Percentiles rank a stretch among this genome's conserved stretches.
phyloP scores from a whole-genome alignment of 441 rosid species.

The Aleurites moluccanus region DNA sequence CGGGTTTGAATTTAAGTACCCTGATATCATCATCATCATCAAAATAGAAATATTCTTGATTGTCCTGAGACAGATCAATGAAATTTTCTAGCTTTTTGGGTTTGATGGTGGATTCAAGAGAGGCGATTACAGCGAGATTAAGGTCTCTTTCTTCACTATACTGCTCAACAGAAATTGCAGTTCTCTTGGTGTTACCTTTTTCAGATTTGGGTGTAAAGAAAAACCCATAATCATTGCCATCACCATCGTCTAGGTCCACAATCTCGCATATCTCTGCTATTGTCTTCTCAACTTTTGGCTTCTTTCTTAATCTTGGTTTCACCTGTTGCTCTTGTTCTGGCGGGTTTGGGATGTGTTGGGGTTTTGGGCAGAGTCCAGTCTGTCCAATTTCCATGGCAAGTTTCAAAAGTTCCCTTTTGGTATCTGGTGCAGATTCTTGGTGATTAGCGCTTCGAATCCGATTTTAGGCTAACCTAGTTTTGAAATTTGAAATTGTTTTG shows the following conservation, averaged over 20 bases:
- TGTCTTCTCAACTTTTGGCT: slow-evolving; percentile 2
- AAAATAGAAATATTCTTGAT: neutral
- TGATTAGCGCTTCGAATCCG: neutral
- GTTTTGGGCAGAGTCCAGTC: neutral
- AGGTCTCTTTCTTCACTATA: slow-evolving; percentile 22
- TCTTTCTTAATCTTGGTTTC: neutral
- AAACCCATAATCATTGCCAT: slow-evolving; percentile 1
- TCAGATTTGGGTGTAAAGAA: slow-evolving; percentile 5
- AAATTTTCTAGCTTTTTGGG: neutral
- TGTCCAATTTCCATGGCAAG: slow-evolving; percentile 1
- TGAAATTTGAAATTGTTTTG: neutral
- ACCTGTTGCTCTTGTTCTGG: neutral
- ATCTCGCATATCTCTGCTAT: neutral
- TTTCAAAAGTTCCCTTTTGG: neutral
- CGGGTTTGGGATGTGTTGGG: neutral
- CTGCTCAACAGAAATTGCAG: slow-evolving; percentile 22
- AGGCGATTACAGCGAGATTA: slow-evolving; percentile 14
- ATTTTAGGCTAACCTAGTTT: neutral
- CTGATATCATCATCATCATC: slow-evolving; percentile 12
- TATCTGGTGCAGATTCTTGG: too few relatives aligned
- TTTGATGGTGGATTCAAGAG: slow-evolving; percentile 1
- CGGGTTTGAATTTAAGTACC: slow-evolving; percentile 12
- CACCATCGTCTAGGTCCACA: slow-evolving; percentile 19
- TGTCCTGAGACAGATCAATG: slow-evolving; percentile 6
- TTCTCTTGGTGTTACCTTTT: slow-evolving; percentile 6